Conservation (phyloP, 106 monocot genomes). For the Dioscorea dumetorum region DNA sequence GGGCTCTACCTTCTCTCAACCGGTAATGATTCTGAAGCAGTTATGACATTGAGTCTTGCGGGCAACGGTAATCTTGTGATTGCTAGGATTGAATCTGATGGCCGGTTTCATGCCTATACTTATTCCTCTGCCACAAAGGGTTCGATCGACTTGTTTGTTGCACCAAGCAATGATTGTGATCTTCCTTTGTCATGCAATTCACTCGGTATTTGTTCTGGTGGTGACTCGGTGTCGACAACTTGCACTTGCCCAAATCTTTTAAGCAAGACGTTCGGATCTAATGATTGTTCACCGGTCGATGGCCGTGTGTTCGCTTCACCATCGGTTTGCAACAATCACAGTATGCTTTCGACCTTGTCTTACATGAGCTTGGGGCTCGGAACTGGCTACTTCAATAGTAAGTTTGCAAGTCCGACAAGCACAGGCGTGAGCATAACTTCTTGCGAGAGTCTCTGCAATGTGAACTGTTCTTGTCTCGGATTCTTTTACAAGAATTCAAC, state of each 20-base stretch:
- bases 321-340: neutral
- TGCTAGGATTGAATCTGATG: constrained; percentile 26
- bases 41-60: constrained; percentile 13
- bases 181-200: constrained; percentile 48
- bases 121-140: constrained; percentile 1
- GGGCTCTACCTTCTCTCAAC: constrained; percentile 49
- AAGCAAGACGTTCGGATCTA: neutral
- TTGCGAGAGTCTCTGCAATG: constrained; percentile 48
- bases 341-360: constrained; percentile 2
- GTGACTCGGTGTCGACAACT: constrained; percentile 12
- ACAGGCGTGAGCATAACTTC: constrained; percentile 8
- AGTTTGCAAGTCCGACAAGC: constrained; percentile 19
- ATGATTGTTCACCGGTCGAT: constrained; percentile 49
- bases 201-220: constrained; percentile 42
- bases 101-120: constrained; percentile 35
- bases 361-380: constrained; percentile 30
- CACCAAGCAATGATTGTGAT: constrained; percentile 42
- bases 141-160: constrained; percentile 24
- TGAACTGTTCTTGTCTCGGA: constrained; percentile 63
- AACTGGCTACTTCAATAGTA: constrained; percentile 48
- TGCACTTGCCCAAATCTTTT: constrained; percentile 59
- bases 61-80: constrained; percentile 24
- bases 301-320: constrained; percentile 26
- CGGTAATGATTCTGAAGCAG: neutral
- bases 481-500: constrained; percentile 63